Base-by-base conservation (phyloP, 108 stramenopile species). In the Nitzschia sp. region DNA sequence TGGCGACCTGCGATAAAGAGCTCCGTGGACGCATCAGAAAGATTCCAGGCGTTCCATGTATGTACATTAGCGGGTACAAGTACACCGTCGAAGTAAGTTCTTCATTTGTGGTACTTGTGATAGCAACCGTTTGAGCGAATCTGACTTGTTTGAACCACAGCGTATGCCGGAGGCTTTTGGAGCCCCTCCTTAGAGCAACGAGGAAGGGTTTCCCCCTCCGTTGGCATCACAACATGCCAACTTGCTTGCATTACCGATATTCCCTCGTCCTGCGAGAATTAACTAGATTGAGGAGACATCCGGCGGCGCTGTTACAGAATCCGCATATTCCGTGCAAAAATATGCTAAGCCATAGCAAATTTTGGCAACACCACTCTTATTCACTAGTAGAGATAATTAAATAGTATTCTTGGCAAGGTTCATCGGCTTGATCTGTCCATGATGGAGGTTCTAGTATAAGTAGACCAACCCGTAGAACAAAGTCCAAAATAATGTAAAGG, bases 1-100 rank as follows among this genome's bases (percentile, higher is more conserved):
- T 99, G n/a, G 99, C 99, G 23, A 98, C 99, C 1, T 98, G 98
- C 75, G 99, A 99, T 70, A 98, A 97, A 82, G 99, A 99, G 51
- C 77, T 99, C 45, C 82, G 97, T 65, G 90, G 96, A 15, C 81
- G 97, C 54, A 88, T 99, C 42, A 81, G 99, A 36, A 99, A 99
- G 79, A 96, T 99, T 55, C 97, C 99, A 0, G 99, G 99, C 49
- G 99, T 83, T 34, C 99, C 99, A 27, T 96, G 97, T 80, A 99
- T 99, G 98, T 98, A 98, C 75, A 97, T 99, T 56, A 82, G 86
- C 54, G 91, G 89, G 36, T 94, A 97, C 68, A 90, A 91, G 68
- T 99, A 96, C 79, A 97, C 96, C 6, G 94, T 99, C 11, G 99
- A 99, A 42, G 61, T 62, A 46, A 45, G 61, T 45, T 32, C 49